Conservation (phyloP, 306 rosid species). For the Nissolia schottii region DNA sequence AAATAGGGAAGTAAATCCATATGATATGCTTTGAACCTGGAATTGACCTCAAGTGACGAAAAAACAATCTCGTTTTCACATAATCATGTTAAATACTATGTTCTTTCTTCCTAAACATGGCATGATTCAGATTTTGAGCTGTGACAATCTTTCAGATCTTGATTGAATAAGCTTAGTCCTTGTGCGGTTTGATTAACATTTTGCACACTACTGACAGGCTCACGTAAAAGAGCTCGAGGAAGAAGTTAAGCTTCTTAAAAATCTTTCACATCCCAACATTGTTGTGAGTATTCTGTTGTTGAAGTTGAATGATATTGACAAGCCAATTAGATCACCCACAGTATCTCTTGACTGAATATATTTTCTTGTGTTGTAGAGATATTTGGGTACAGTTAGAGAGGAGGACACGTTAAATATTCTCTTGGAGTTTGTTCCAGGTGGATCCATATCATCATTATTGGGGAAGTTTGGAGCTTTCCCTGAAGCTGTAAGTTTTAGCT, state of each 20-base stretch:
- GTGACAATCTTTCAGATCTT: background rate
- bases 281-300: constrained; percentile 67
- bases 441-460: constrained; percentile 93
- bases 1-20: background rate
- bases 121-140: constrained; percentile 4
- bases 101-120: background rate
- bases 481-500: constrained; percentile 77
- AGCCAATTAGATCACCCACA: background rate
- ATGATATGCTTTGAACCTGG: background rate
- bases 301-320: constrained; percentile 16
- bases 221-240: constrained; percentile 98
- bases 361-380: constrained; percentile 59
- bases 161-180: background rate
- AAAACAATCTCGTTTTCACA: background rate
- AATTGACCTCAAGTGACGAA: background rate
- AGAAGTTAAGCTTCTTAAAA: constrained; percentile 95
- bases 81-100: background rate
- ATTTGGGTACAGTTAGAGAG: constrained; percentile 94
- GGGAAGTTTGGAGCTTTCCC: constrained; percentile 99
- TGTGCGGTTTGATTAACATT: constrained; percentile 17
- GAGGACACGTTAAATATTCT: constrained; percentile 86
- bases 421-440: constrained; percentile 98
- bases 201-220: constrained; percentile 53
- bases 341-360: constrained; percentile 23
- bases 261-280: constrained; percentile 91